A percentile compares a stretch with the other conserved stretches of the same genome.
Conservation (phyloP, 371 early-diverging fungal species). For the Rhizopus microsporus region DNA sequence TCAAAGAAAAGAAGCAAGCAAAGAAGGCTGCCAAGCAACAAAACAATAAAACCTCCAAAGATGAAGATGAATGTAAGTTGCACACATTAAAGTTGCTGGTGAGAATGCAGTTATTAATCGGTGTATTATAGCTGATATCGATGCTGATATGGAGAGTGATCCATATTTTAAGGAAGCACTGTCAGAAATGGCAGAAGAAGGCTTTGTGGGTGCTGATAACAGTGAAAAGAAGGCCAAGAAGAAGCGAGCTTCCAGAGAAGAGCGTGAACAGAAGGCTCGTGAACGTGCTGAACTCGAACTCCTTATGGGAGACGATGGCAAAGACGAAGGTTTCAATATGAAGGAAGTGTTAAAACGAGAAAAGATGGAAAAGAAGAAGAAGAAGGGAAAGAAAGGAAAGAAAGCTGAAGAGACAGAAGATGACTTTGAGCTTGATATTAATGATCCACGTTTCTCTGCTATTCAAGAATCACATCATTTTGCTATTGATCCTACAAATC, state of each 20-base stretch:
- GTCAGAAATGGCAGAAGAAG: conserved; percentile 49
- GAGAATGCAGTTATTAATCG: neutral
- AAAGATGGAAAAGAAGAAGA: conserved; percentile 77
- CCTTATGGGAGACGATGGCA: conserved; percentile 68
- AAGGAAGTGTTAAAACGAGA: conserved; percentile 88
- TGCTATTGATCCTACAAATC: conserved; percentile 95
- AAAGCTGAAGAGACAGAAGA: conserved; percentile 57
- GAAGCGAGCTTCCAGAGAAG: conserved; percentile 61
- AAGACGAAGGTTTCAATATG: conserved; percentile 77
- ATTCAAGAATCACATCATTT: conserved; percentile 84
- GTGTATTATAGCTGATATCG: conserved; percentile 41
- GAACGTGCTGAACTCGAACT: conserved; percentile 86
- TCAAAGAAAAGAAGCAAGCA: conserved; percentile 74
- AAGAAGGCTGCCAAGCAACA: conserved; percentile 60
- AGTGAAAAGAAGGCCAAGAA: conserved; percentile 49
- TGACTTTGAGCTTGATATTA: conserved; percentile 82
- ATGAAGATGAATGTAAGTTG: conserved; percentile 38
- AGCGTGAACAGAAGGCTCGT: conserved; percentile 58
- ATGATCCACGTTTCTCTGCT: conserved; percentile 86
- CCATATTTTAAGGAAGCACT: conserved; percentile 71
- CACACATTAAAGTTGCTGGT: conserved; percentile 2
- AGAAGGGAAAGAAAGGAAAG: conserved; percentile 56
- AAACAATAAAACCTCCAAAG: conserved; percentile 27
- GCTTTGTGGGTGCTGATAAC: conserved; percentile 31
- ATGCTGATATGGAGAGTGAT: conserved; percentile 63